Evolutionary conservation across 306 rosid species (phyloP).

Genomic region (Psophocarpus tetragonolobus): DNA sequence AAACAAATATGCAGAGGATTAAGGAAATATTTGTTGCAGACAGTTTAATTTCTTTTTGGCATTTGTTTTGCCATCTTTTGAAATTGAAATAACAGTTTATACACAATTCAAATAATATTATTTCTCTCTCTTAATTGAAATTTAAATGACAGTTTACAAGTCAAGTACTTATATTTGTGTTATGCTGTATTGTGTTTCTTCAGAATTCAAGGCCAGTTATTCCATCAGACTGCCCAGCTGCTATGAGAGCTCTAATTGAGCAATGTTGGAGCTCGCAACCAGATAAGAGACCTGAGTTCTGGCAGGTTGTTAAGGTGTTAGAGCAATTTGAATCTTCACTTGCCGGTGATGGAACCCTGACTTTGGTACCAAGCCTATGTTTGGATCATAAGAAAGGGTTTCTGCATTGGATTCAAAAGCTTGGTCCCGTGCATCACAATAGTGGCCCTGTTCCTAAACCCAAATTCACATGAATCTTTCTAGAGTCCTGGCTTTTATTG

Average conservation of each 20-base stretch:
- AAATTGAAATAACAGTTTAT: too few relatives aligned
- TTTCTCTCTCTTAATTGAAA: background rate
- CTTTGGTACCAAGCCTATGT: conserved; percentile 45
- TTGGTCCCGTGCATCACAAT: conserved; percentile 64
- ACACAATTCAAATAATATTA: background rate
- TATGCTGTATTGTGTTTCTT: conserved; percentile 15
- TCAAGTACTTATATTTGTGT: conserved; percentile 25
- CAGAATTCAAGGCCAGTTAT: conserved; percentile 80
- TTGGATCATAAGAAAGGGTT: conserved; percentile 87
- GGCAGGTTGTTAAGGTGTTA: conserved; percentile 88
- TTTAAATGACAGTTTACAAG: background rate
- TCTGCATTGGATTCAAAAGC: conserved; percentile 89
- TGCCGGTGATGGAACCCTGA: conserved; percentile 66
- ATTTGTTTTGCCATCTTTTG: background rate
- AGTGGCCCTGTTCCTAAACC: conserved; percentile 69
- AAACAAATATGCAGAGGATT: background rate
- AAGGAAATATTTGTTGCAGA: background rate
- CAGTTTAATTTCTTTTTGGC: background rate
- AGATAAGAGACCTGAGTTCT: conserved; percentile 85
- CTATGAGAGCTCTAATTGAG: conserved; percentile 78
- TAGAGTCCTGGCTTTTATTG: conserved; percentile 55
- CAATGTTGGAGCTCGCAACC: conserved; percentile 88
- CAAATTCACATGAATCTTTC: conserved; percentile 61
- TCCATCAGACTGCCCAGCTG: conserved; percentile 66
- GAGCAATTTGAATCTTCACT: conserved; percentile 78